Base-by-base conservation (phyloP, 2,329 filamentous ascomycete genomes). In the Aspergillus sp. region DNA sequence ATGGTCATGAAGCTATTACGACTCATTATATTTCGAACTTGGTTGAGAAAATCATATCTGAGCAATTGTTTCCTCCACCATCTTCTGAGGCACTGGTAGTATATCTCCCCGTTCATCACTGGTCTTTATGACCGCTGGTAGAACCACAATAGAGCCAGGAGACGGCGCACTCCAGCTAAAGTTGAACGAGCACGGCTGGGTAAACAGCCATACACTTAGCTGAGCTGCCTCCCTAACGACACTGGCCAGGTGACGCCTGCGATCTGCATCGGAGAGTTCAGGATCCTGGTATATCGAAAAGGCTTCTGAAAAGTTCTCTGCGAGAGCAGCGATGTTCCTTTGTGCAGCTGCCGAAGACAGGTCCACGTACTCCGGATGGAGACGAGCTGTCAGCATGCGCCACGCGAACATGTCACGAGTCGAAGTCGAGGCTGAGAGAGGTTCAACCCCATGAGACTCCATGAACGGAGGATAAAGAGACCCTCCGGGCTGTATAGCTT, bases 341-440 rank as follows among this genome's bases (percentile, higher is more conserved):
- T n/a, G 49, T 3, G 41, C 21, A 3, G 17, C 25, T 21, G 5
- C 25, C 3, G 52, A 39, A 4, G 36, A 36, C 19, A 48, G 4
- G 44, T 56, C 48, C 27, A 15, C 2, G 11, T 38, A 58, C 27
- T 49, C 17, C 8, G 25, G 23, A 38, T 51, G 39, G 36, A 73
- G 60, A 39, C 69, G 59, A 1, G 68, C 62, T 17, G 70, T 72
- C 19, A 73, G 63, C 62, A 71, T 70, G 32, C 71, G 68, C 72
- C 71, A 75, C 15, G 59, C 53, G 54, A 71, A 73, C 8, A 66
- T 50, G 17, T 62, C 57, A n/a, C 61, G 38, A 19, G 62, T 57
- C 21, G 58, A 27, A 57, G 61, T 70, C 17, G 36, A 23, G 53
- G 41, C 42, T 49, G 19, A 3, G 10, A 8, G 25, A 47, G 32